A percentile compares a stretch with the other conserved stretches of the same genome.
These are phyloP conservation scores for Catharanthus roseus DNA, from an alignment of 257 asterid genomes.

Conservation along the genomic window DNA sequence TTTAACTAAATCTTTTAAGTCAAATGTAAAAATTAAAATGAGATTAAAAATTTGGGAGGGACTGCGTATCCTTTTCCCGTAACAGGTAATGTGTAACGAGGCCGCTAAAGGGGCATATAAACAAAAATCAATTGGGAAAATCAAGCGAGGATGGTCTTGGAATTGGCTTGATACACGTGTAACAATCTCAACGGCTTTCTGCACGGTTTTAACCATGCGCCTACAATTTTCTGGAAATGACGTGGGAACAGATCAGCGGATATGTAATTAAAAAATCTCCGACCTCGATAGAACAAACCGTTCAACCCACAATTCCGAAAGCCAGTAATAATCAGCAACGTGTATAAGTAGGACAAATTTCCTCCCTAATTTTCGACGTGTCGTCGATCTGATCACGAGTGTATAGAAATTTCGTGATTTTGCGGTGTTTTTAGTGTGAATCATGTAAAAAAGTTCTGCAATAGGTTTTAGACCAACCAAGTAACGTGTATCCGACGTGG, in stretches of 20 bases:
- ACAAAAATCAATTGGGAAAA: too few species aligned
- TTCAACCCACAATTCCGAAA: not conserved
- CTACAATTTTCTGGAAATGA: not conserved
- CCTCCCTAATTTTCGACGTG: not conserved
- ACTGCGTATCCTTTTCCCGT: too few species aligned
- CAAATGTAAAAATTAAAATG: too few species aligned
- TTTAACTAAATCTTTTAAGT: too few species aligned
- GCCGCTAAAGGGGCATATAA: too few species aligned
- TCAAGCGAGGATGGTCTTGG: not conserved
- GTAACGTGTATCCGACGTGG: constrained; percentile 48
- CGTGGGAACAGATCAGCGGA: constrained; percentile 12
- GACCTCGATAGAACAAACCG: not conserved
- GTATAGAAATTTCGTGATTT: not conserved
- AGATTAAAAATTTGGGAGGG: too few species aligned
- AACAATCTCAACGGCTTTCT: not conserved
- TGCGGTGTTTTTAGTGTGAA: too few species aligned
- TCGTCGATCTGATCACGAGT: not conserved
- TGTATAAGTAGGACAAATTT: not conserved
- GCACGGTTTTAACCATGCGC: not conserved
- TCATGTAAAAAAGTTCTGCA: not conserved
- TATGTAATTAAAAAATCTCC: not conserved
- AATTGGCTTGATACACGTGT: not conserved
- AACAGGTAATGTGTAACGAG: too few species aligned
- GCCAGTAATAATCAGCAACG: not conserved
- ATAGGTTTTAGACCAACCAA: not conserved